Evolutionary conservation across 345 rosid genomes (phyloP).

Genomic region (Sisymbrium irio): DNA sequence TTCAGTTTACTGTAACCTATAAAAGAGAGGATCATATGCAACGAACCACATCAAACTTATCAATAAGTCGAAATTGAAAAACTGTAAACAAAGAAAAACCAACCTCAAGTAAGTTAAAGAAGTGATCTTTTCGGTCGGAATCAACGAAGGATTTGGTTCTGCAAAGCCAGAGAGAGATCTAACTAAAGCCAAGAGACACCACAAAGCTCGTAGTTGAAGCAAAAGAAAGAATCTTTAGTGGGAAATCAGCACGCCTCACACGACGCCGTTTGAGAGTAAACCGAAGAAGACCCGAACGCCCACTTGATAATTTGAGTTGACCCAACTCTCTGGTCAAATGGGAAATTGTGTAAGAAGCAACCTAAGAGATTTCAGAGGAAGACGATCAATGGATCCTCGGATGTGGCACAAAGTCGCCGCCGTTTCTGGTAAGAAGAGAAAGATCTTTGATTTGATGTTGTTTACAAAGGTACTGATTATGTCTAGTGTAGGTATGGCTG

Average conservation of each 20-base stretch:
- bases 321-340: conserved; percentile 20
- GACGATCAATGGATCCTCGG: conserved; percentile 55
- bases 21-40: neutral
- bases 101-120: neutral
- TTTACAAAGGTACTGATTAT: neutral
- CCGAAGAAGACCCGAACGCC: conserved; percentile 19
- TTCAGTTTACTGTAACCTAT: neutral
- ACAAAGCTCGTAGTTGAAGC: conserved; percentile 20
- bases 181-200: conserved; percentile 31
- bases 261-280: neutral
- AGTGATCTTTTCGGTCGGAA: neutral
- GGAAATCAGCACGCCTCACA: neutral
- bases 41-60: neutral
- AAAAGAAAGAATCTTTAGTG: conserved; percentile 13
- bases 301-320: neutral
- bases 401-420: conserved; percentile 93
- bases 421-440: conserved; percentile 53
- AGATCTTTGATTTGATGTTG: conserved; percentile 2
- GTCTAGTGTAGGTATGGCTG: conserved; percentile 58
- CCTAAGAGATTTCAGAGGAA: conserved; percentile 19
- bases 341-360: conserved; percentile 22
- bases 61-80: neutral
- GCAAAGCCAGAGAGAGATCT: neutral
- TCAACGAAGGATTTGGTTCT: neutral
- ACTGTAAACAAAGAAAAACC: neutral